Percentiles rank a stretch among this genome's conserved stretches.
These are phyloP conservation scores for Scleromitrula shiraiana DNA, from an alignment of 2,329 filamentous ascomycete genomes.

Conservation along the genomic window DNA sequence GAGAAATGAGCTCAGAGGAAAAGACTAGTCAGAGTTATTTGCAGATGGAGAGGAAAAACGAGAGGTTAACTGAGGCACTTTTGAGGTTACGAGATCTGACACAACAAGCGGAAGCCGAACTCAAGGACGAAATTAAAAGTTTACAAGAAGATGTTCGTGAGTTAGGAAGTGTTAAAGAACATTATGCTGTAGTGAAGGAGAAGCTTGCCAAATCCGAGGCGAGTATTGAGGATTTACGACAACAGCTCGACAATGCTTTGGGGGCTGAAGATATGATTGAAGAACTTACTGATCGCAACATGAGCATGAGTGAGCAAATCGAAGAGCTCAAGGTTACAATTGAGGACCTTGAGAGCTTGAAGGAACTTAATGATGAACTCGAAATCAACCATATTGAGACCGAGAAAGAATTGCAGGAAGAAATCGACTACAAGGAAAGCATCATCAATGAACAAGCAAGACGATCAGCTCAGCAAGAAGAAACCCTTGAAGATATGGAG, in stretches of 20 bases:
- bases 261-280: slow-evolving; percentile 93
- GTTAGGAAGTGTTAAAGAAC: slow-evolving; percentile 55
- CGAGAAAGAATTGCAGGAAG: slow-evolving; percentile 89
- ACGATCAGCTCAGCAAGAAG: slow-evolving; percentile 67
- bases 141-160: slow-evolving; percentile 69
- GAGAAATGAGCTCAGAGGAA: slow-evolving; percentile 84
- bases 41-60: slow-evolving; percentile 85
- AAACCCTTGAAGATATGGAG: slow-evolving; percentile 76
- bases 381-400: slow-evolving; percentile 89
- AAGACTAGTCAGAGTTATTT: slow-evolving; percentile 80
- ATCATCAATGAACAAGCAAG: slow-evolving; percentile 76
- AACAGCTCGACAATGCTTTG: slow-evolving; percentile 83
- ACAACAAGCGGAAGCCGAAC: slow-evolving; percentile 73
- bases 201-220: slow-evolving; percentile 66
- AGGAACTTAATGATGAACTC: slow-evolving; percentile 90
- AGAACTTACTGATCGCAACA: slow-evolving; percentile 80
- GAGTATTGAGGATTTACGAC: slow-evolving; percentile 74
- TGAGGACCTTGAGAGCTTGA: slow-evolving; percentile 79
- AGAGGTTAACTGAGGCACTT: slow-evolving; percentile 77
- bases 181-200: slow-evolving; percentile 63
- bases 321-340: slow-evolving; percentile 75
- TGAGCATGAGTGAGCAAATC: slow-evolving; percentile 73
- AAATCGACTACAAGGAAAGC: slow-evolving; percentile 80
- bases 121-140: slow-evolving; percentile 65
- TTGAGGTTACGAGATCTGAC: slow-evolving; percentile 79